phyloP scores from a whole-genome alignment of 2,329 filamentous ascomycete genomes.

The Fusarium mundagurra region DNA sequence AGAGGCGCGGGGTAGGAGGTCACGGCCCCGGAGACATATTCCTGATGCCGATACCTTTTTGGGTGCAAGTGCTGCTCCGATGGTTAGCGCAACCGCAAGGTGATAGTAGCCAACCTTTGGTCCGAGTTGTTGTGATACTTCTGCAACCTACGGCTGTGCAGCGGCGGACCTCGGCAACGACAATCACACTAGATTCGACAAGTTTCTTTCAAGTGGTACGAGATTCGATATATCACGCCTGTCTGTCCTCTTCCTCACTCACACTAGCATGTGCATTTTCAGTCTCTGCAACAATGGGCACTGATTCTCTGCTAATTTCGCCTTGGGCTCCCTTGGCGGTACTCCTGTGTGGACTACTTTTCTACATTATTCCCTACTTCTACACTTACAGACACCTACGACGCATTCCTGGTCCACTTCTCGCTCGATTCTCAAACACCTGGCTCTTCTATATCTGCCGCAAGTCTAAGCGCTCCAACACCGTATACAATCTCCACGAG shows the following conservation, averaged over 20 bases:
- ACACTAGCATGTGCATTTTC: background rate
- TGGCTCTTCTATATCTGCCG: background rate
- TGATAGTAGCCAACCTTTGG: background rate
- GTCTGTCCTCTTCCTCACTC: background rate
- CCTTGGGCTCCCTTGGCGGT: background rate
- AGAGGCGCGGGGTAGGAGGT: rapidly evolving
- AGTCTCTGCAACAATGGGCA: background rate
- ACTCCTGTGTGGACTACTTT: background rate
- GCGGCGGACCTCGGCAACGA: background rate
- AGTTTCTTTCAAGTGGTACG: background rate
- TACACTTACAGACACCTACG: background rate
- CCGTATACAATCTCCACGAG: background rate
- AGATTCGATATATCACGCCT: rapidly evolving
- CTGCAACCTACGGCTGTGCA: background rate
- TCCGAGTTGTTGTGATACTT: background rate
- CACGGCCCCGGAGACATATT: background rate
- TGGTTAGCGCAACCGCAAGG: background rate
- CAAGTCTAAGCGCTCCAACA: background rate
- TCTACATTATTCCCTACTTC: background rate
- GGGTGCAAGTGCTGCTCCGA: no score
- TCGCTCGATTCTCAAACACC: background rate
- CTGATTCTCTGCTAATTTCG: background rate
- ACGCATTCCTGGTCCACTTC: background rate
- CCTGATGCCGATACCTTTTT: no score
- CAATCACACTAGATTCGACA: background rate